Evolutionary conservation across 2,329 filamentous ascomycete genomes (phyloP), one percentile per base, ranked within the genome.

Genomic region (Colletotrichum coccodes): DNA sequence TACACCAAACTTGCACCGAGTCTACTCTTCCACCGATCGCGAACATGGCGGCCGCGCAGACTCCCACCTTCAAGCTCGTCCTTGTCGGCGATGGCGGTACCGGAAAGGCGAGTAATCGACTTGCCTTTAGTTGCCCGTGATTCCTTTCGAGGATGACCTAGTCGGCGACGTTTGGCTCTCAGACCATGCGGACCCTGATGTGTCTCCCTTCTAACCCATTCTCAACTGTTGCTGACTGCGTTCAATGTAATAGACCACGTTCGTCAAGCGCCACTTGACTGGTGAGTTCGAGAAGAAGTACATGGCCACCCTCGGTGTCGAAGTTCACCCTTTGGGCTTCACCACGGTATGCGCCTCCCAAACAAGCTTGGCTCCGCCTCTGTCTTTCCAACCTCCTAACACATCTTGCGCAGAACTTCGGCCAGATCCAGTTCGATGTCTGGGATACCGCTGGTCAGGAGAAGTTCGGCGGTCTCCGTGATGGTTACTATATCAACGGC

Each of bases 281-380:
- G 96, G 96, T 83, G 96, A 99, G 84, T 99, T 99, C 82, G 96
- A 99, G 88, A 99, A 99, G 93, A 99, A 98, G 89, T 99, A 99
- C 88, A 98, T 99, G 84, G 96, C 96, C 79, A 99, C 96, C 70
- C 94, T 99, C 74, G 96, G 96, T 92, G 96, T 99, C 82, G 96
- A 99, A 85, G 96, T 99, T 75, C 96, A 99, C 89, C 96, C 96
- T 83, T 94, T 99, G 75, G 93, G 91, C 79, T 99, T 99, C 91
- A 94, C 91, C 79, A 98, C 95, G 82, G 95, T 98, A 94, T 87
- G 94, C 88, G 77, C 50, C 56, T 60, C 74, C 75, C 74, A 30
- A 23, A 18, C 14, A 21, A 76, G 9, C n/a, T 46, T 21, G 7
- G 42, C 46, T 14, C 21, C 56, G 47, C 21, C 28, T n/a, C 4